Conservation (phyloP, 768 basidiomycete genomes). For the Cyclocybe aegerita region DNA sequence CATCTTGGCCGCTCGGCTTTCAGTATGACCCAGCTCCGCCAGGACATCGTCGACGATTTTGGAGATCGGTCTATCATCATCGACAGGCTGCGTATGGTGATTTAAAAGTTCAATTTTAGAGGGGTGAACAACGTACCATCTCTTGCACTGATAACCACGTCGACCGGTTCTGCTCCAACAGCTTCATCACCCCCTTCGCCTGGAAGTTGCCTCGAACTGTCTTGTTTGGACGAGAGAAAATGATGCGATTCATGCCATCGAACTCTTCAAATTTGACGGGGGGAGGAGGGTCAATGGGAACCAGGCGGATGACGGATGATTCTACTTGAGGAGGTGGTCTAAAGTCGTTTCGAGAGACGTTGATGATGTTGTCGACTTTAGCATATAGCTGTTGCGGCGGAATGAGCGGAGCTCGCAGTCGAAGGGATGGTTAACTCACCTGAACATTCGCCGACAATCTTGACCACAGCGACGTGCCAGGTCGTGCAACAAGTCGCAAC, state of each 20-base stretch:
- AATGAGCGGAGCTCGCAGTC: not conserved
- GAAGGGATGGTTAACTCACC: conserved; percentile 20
- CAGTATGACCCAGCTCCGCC: conserved; percentile 66
- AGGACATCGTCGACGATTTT: conserved; percentile 72
- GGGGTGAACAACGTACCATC: conserved; percentile 37
- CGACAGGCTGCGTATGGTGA: conserved; percentile 50
- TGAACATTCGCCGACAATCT: conserved; percentile 95
- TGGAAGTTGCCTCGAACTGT: conserved; percentile 85
- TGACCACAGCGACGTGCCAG: conserved; percentile 87
- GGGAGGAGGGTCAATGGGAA: conserved; percentile 92
- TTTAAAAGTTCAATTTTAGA: conserved; percentile 1
- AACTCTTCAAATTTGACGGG: conserved; percentile 97
- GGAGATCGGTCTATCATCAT: conserved; percentile 71
- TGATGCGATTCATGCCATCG: conserved; percentile 89
- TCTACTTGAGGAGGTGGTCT: conserved; percentile 95
- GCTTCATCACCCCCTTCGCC: conserved; percentile 92
- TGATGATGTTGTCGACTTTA: conserved; percentile 94
- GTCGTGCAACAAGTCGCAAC: conserved; percentile 82
- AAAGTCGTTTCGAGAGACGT: conserved; percentile 97
- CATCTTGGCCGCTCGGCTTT: conserved; percentile 90
- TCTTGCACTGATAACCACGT: conserved; percentile 88
- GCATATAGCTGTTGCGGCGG: conserved; percentile 64
- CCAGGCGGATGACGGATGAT: conserved; percentile 87
- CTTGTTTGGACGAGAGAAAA: conserved; percentile 91
- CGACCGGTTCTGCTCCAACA: conserved; percentile 91